A percentile compares a stretch with the other conserved stretches of the same genome.
phyloP scores from a whole-genome alignment of 2,329 filamentous ascomycete genomes.

The Ceratocystis cacaofunesta region DNA sequence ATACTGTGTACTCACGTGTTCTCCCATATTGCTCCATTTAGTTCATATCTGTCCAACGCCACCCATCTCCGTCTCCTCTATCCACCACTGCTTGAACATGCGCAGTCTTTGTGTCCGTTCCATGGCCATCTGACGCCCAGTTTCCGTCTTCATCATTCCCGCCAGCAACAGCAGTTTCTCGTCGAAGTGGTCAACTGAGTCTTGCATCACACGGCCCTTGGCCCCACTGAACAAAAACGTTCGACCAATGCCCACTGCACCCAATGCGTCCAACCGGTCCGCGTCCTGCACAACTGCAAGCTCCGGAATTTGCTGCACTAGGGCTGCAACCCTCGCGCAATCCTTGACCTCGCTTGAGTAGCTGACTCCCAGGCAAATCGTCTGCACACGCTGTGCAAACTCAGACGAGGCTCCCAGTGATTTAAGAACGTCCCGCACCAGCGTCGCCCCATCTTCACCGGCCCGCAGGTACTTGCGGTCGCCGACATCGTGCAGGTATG shows the following conservation, averaged over 20 bases:
- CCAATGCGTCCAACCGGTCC: constrained; percentile 81
- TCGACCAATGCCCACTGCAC: constrained; percentile 68
- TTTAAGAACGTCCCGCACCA: constrained; percentile 40
- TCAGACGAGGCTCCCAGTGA: constrained; percentile 38
- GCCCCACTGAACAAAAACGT: constrained; percentile 51
- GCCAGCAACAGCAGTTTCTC: constrained; percentile 57
- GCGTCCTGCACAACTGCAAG: constrained; percentile 76
- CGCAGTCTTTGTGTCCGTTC: constrained; percentile 39
- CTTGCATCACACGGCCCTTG: constrained; percentile 41
- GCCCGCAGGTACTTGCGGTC: constrained; percentile 64
- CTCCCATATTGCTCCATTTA: background rate
- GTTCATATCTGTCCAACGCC: background rate
- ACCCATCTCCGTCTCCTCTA: constrained; percentile 29
- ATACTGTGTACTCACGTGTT: background rate
- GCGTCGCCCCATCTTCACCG: constrained; percentile 40
- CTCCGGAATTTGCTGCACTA: constrained; percentile 37
- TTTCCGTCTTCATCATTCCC: constrained; percentile 48
- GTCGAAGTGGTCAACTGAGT: constrained; percentile 59
- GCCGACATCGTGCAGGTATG: constrained; percentile 75
- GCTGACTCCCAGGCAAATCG: constrained; percentile 60
- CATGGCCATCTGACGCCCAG: constrained; percentile 37
- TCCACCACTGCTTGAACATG: constrained; percentile 44
- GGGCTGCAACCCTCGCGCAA: constrained; percentile 40
- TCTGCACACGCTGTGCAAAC: constrained; percentile 53
- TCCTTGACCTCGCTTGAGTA: constrained; percentile 60